Conservation (phyloP, 768 basidiomycete genomes). For the Hericium erinaceus region DNA sequence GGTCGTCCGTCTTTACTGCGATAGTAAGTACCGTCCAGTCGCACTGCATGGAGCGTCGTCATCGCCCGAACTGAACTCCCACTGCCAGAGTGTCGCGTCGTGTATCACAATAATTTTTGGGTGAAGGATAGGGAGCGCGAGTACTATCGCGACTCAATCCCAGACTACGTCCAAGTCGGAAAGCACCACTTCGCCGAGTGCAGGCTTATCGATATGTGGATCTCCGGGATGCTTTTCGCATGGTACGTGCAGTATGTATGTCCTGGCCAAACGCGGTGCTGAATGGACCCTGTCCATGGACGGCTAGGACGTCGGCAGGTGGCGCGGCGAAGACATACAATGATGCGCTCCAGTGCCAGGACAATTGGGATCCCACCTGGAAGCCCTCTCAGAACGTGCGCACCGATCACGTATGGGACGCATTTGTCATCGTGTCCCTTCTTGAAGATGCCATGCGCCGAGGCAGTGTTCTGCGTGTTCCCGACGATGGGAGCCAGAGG, state of each 20-base stretch:
- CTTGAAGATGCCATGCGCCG: slow-evolving; percentile 16
- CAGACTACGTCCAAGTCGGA: background rate
- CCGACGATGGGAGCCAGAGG: slow-evolving; percentile 19
- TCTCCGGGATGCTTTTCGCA: background rate
- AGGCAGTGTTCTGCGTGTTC: slow-evolving; percentile 11
- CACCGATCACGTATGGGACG: slow-evolving; percentile 25
- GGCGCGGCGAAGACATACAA: background rate
- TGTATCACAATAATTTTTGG: background rate
- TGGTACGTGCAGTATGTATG: background rate
- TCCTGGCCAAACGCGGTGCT: no score
- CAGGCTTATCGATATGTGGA: background rate
- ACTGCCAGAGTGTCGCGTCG: background rate
- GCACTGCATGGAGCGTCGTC: no score
- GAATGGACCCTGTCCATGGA: no score
- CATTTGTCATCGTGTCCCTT: slow-evolving; percentile 19
- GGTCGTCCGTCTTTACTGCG: no score
- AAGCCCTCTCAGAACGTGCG: background rate
- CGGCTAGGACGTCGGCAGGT: background rate
- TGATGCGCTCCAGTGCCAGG: background rate
- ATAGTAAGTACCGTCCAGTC: no score
- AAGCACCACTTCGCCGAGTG: background rate
- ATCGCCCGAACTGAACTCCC: no score
- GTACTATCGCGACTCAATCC: background rate
- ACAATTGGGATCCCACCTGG: background rate
- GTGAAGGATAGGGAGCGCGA: background rate